Conservation (phyloP, 331 rosid genomes). For the Malus hybrid region DNA sequence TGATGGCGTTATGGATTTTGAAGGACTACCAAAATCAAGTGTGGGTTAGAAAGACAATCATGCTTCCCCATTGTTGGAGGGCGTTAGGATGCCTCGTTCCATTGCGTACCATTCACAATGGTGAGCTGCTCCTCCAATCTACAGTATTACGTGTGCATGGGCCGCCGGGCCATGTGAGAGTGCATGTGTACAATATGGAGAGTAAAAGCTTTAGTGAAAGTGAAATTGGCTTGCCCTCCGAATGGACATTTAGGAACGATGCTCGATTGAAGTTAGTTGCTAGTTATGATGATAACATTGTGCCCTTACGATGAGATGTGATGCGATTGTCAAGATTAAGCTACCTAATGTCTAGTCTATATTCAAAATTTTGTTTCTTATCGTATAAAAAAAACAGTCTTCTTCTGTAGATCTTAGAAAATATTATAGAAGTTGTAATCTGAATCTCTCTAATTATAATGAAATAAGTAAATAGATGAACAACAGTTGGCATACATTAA, state of each 20-base stretch:
- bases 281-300: neutral
- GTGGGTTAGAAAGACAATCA: neutral
- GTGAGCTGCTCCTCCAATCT: neutral
- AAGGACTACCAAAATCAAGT: neutral
- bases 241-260: too few species aligned
- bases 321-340: too few species aligned
- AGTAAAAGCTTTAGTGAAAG: neutral
- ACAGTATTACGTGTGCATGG: neutral
- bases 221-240: neutral
- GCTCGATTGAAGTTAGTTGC: neutral
- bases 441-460: too few species aligned
- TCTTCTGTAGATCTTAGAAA: too few species aligned
- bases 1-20: neutral
- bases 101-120: neutral
- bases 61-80: neutral
- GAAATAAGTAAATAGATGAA: too few species aligned
- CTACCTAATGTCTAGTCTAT: too few species aligned
- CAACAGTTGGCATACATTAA: too few species aligned
- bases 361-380: too few species aligned
- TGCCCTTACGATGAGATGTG: neutral
- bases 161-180: neutral
- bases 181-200: neutral
- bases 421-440: too few species aligned
- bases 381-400: too few species aligned
- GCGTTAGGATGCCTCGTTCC: neutral